These are phyloP conservation scores for Helianthus annuus DNA, from an alignment of 129 eudicot genomes.

Conservation along the genomic window DNA sequence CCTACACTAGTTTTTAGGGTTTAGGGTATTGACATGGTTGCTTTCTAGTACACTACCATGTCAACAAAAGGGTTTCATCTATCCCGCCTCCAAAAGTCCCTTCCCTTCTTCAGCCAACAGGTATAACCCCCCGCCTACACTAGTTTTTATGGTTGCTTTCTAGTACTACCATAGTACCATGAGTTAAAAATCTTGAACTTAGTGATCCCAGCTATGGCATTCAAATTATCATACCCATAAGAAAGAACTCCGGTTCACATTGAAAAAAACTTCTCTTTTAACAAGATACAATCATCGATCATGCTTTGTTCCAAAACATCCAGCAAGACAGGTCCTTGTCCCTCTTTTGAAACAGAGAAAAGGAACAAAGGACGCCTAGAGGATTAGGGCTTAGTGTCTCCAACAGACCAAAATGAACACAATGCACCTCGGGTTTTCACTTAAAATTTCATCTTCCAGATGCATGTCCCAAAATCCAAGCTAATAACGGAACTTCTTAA, in stretches of 20 bases:
- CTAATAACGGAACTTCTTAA: conserved; percentile 25
- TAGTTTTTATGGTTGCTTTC: conserved; percentile 18
- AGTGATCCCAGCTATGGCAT: conserved; percentile 17
- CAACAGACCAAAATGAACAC: conserved; percentile 21
- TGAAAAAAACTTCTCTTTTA: conserved; percentile 16
- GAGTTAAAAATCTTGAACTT: conserved; percentile 25
- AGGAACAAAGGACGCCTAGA: conserved; percentile 6
- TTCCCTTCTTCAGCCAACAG: conserved; percentile 27
- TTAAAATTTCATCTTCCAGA: conserved; percentile 24
- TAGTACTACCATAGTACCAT: conserved; percentile 29
- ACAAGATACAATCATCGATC: conserved; percentile 23
- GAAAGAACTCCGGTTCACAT: conserved; percentile 7
- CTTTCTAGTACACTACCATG: neutral
- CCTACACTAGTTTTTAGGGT: neutral
- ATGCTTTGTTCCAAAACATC: conserved; percentile 21
- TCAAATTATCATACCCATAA: conserved; percentile 17
- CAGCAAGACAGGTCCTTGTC: conserved; percentile 15
- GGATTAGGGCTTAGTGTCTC: conserved; percentile 19
- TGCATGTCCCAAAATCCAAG: conserved; percentile 31
- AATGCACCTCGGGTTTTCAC: conserved; percentile 18
- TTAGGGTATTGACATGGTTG: too few species aligned
- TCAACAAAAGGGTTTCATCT: conserved; percentile 18
- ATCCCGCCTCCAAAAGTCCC: conserved; percentile 24
- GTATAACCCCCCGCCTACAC: conserved; percentile 15
- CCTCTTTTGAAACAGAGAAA: conserved; percentile 20